These are phyloP conservation scores for Rugosomyces carneus DNA, from an alignment of 1,284 basidiomycete genomes.

Conservation along the genomic window DNA sequence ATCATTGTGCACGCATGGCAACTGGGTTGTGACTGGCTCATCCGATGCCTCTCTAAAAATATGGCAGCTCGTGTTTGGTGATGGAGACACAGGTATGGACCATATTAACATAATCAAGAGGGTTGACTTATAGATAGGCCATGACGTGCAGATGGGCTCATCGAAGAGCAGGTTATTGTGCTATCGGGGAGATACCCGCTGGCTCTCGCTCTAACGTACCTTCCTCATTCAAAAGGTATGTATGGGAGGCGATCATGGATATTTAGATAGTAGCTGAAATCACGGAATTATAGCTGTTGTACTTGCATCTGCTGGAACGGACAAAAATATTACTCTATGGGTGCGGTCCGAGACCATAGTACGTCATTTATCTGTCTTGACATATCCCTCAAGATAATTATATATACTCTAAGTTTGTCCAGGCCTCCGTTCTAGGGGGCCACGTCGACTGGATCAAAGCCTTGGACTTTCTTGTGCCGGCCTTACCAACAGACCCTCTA, in stretches of 20 bases:
- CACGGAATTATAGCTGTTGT: slow-evolving; percentile 45
- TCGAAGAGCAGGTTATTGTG: slow-evolving; percentile 54
- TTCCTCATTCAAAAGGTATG: slow-evolving; percentile 67
- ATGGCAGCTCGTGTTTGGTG: slow-evolving; percentile 44
- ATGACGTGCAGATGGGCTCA: slow-evolving; percentile 31
- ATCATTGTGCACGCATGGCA: slow-evolving; percentile 43
- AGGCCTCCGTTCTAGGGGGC: slow-evolving; percentile 64
- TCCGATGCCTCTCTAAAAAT: slow-evolving; percentile 75
- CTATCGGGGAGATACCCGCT: slow-evolving; percentile 73
- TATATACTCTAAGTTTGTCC: slow-evolving; percentile 44
- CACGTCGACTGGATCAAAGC: slow-evolving; percentile 93
- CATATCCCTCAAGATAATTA: slow-evolving; percentile 4
- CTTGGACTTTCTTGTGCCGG: slow-evolving; percentile 56
- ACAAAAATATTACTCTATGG: slow-evolving; percentile 72
- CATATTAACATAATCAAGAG: not conserved
- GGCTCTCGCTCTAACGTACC: slow-evolving; percentile 52
- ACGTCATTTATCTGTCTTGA: slow-evolving; percentile 13
- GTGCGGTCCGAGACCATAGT: slow-evolving; percentile 57
- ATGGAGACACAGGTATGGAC: slow-evolving; percentile 29
- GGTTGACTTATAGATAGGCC: not conserved
- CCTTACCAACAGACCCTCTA: slow-evolving; percentile 31
- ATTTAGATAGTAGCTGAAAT: slow-evolving; percentile 1
- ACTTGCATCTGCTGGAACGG: slow-evolving; percentile 75
- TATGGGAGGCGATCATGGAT: not conserved
- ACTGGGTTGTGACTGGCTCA: slow-evolving; percentile 65